Conservation (phyloP, 2,329 filamentous ascomycete species). For the Aspergillaceae sp. region DNA sequence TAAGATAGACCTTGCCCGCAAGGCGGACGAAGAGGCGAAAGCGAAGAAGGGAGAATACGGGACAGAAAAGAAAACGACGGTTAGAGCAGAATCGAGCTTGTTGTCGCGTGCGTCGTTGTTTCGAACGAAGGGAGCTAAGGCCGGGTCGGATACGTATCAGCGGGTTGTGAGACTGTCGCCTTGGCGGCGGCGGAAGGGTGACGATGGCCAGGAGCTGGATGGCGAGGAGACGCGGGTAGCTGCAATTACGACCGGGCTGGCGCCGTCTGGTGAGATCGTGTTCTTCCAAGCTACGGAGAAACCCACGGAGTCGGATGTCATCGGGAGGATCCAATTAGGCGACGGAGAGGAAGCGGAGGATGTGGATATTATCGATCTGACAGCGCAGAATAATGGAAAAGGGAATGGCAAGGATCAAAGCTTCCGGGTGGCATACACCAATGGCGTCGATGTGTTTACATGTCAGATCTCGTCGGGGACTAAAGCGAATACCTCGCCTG, state of each 20-base stretch:
- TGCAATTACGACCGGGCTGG: conserved; percentile 69
- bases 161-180: conserved; percentile 51
- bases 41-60: conserved; percentile 10
- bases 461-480: conserved; percentile 50
- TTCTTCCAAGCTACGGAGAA: conserved; percentile 61
- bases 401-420: conserved; percentile 22
- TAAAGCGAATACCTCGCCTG: conserved; percentile 32
- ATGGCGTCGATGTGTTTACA: conserved; percentile 64
- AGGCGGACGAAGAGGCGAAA: conserved; percentile 8
- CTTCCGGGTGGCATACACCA: conserved; percentile 71
- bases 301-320: conserved; percentile 44
- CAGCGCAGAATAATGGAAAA: not conserved
- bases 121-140: conserved; percentile 28
- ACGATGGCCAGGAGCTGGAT: too few relatives aligned
- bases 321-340: conserved; percentile 45
- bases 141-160: conserved; percentile 48
- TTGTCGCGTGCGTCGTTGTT: conserved; percentile 48
- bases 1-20: conserved; percentile 47
- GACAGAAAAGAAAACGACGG: conserved; percentile 3
- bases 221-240: conserved; percentile 56
- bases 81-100: conserved; percentile 28
- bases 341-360: conserved; percentile 45
- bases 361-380: conserved; percentile 31
- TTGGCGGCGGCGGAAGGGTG: conserved; percentile 22
- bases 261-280: conserved; percentile 67